Base-by-base conservation (phyloP, 345 rosid genomes). In the Camelina sativa region DNA sequence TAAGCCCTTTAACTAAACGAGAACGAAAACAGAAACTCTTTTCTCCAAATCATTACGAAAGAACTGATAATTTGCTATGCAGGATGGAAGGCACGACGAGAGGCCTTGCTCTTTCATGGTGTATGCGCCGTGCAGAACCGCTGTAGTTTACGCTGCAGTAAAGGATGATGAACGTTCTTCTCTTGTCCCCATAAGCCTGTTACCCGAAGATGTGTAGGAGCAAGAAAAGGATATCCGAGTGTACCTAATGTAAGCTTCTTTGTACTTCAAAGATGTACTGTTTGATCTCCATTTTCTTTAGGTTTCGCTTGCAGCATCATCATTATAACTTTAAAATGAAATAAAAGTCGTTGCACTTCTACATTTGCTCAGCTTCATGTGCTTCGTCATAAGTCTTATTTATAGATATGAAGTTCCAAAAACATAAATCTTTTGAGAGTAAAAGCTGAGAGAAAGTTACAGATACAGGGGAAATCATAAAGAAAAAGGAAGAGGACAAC, bases 121-220 rank as follows among this genome's bases (percentile, higher is more conserved):
- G 34, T 91, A 94, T 74, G 84, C 98, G 6, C 98, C 98, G 5
- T 71, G 84, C 69, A 87, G 97, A 82, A 88, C 96, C 1, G 96
- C 95, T 25, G 93, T 87, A 57, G 97, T 94, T 16, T 94, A 91
- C 46, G 96, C 91, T 25, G 76, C 88, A 47, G 89, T 81, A 60
- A 87, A 91, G 43, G 80, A 76, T 71, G 79, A 82, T 28, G 76
- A 76, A 25, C 46, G 30, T 37, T 70, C 80, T 25, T 35, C 76
- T 48, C 47, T 34, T 5, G 52, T 63, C 13, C 67, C 80, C 48
- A 48, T 64, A 55, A 10, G 76, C 71, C 71, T 70, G 8, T 7
- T 70, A 15, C 62, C 76, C 3, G 76, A 77, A 32, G 76, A 64
- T 65, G 54, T 71, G 10, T 77, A 77, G 55, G 30, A 48, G 55